Conservation (phyloP, 192 early-diverging fungal genomes). For the Backusella luteola region DNA sequence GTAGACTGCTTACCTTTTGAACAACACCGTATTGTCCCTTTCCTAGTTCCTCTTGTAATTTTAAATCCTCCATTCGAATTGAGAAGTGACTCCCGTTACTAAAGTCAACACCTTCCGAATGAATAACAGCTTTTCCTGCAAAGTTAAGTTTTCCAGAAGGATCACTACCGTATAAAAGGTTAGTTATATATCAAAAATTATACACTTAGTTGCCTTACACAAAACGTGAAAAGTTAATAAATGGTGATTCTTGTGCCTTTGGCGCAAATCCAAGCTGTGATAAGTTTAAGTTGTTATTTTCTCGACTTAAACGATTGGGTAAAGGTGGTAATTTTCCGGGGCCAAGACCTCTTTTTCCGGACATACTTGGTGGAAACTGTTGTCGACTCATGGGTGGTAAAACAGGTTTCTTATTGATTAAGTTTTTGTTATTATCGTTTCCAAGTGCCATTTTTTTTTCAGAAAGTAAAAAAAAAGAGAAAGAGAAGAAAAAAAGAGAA, state of each 20-base stretch:
- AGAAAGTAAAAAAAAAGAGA: neutral
- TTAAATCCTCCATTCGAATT: too few species aligned
- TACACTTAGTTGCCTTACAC: neutral
- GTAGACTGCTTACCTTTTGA: slow-evolving; percentile 53
- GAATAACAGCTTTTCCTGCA: neutral
- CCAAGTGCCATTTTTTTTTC: neutral
- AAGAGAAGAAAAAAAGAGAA: neutral
- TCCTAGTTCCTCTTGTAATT: slow-evolving; percentile 34
- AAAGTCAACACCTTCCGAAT: neutral
- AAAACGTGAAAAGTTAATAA: neutral
- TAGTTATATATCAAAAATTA: neutral
- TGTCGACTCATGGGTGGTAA: slow-evolving; percentile 4
- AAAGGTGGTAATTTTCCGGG: neutral
- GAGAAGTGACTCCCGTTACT: neutral
- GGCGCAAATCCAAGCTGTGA: neutral
- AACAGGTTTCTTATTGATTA: neutral
- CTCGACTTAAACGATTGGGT: neutral
- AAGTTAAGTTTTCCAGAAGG: neutral
- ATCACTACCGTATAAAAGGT: neutral
- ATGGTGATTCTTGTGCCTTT: neutral
- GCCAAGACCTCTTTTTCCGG: neutral
- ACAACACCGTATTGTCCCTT: slow-evolving; percentile 92
- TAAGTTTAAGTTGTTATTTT: neutral
- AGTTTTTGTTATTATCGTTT: neutral
- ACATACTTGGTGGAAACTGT: neutral